Base-by-base conservation (phyloP, 2,329 filamentous ascomycete species). In the Metarhizium album region DNA sequence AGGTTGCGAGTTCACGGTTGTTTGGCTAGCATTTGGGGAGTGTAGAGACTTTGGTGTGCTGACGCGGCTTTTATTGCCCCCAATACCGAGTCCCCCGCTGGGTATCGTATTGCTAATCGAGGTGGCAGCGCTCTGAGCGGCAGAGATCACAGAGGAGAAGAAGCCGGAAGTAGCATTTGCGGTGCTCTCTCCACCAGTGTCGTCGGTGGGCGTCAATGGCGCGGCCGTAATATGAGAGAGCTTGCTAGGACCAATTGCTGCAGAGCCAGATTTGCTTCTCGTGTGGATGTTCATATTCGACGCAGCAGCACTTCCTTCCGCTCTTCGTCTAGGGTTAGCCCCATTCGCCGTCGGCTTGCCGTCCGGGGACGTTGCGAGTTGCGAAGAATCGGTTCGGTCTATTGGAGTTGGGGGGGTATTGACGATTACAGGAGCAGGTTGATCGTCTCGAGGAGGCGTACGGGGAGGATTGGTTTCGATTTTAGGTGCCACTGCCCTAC, bases 111-210 rank as follows among this genome's bases (percentile, higher is more conserved):
- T 87, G 58, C 78, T 88, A 4, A 90, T 66, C 18, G 80, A 83
- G 56, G 74, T 89, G 14, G 90, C 90, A 42, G 91, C 91, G 76
- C 86, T 96, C 67, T 97, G 91, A 18, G 93, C 93, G 45, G 86
- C 91, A 40, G 89, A 91, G 56, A 98, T 82, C 63, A 98, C 87
- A 24, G 87, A 90, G 4, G 89, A 95, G 69, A 98, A 97, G 71
- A 98, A 97, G 1, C 90, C 84, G n/a, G n/a, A n/a, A 37, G 78
- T 73, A 50, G 79, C 76, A 29, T 78, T 80, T 61, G 64, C 61
- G 54, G 80, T 82, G n/a, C 72, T 63, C 51, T 66, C 60, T 59
- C 83, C 83, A 66, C 69, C 75, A n/a, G 29, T n/a, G 65, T 96
- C 90, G 37, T 80, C 74, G 0, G 84, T 86, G 7, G 90, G 87